Conservation (phyloP, 495 filamentous ascomycete species). For the Ramalina intermedia region DNA sequence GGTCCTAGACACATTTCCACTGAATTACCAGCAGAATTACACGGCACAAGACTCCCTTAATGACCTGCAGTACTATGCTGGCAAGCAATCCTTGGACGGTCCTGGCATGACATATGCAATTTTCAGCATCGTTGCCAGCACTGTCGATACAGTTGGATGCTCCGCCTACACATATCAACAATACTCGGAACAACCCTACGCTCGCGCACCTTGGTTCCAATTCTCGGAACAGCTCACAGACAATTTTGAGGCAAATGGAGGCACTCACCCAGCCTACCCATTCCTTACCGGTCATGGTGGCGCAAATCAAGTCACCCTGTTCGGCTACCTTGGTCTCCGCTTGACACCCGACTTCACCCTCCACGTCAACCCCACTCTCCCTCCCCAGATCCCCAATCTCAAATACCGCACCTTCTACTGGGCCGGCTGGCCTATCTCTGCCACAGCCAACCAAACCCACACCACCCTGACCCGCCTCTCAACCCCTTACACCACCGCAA, state of each 20-base stretch:
- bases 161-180: conserved; percentile 49
- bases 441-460: conserved; percentile 48
- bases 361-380: conserved; percentile 43
- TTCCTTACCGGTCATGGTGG: conserved; percentile 57
- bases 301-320: conserved; percentile 45
- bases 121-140: conserved; percentile 45
- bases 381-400: conserved; percentile 46
- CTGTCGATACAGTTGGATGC: conserved; percentile 45
- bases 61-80: conserved; percentile 50
- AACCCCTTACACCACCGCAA: conserved; percentile 26
- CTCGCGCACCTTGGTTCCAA: conserved; percentile 36
- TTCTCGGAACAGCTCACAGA: conserved; percentile 58
- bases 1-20: conserved; percentile 42
- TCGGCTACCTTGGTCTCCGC: conserved; percentile 46
- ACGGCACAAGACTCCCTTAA: conserved; percentile 32
- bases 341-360: conserved; percentile 36
- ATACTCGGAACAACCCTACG: conserved; percentile 42
- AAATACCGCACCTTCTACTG: conserved; percentile 56
- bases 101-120: conserved; percentile 57
- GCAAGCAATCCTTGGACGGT: conserved; percentile 45
- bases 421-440: conserved; percentile 49
- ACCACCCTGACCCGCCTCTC: conserved; percentile 42
- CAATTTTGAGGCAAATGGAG: conserved; percentile 47
- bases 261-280: conserved; percentile 49
- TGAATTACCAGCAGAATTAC: conserved; percentile 41